phyloP scores from a whole-genome alignment of 441 rosid genomes.

The Lagerstroemia fauriei region DNA sequence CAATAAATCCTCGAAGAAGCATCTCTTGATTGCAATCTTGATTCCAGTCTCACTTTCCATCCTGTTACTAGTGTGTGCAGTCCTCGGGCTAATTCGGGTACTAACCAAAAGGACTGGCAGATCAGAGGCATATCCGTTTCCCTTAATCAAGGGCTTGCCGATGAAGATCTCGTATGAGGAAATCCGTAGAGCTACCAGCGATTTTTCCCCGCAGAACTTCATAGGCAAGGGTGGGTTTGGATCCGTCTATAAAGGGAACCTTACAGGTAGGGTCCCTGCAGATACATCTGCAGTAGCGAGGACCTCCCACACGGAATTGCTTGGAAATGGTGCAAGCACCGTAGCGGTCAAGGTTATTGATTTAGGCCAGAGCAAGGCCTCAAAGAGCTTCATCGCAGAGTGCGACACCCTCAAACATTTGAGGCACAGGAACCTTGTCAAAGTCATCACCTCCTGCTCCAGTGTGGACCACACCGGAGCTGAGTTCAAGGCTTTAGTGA shows the following conservation, averaged over 20 bases:
- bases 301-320: not conserved
- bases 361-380: constrained; percentile 16
- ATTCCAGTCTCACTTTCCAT: constrained; percentile 19
- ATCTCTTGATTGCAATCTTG: constrained; percentile 11
- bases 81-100: not conserved
- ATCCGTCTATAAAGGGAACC: constrained; percentile 32
- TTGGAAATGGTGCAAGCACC: not conserved
- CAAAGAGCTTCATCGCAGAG: constrained; percentile 25
- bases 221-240: constrained; percentile 39
- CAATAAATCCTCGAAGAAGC: not conserved
- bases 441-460: constrained; percentile 22
- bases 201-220: constrained; percentile 29
- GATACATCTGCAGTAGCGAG: not conserved
- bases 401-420: constrained; percentile 16
- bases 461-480: constrained; percentile 12
- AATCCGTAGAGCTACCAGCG: constrained; percentile 29
- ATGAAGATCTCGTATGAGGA: constrained; percentile 28
- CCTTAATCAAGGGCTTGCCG: not conserved
- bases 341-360: constrained; percentile 26
- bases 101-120: constrained; percentile 9
- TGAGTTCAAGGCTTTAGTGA: constrained; percentile 26
- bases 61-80: constrained; percentile 13
- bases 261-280: not conserved
- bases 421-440: constrained; percentile 24
- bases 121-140: not conserved